Conservation (phyloP, 306 rosid species). For the Rubus parviflorus region DNA sequence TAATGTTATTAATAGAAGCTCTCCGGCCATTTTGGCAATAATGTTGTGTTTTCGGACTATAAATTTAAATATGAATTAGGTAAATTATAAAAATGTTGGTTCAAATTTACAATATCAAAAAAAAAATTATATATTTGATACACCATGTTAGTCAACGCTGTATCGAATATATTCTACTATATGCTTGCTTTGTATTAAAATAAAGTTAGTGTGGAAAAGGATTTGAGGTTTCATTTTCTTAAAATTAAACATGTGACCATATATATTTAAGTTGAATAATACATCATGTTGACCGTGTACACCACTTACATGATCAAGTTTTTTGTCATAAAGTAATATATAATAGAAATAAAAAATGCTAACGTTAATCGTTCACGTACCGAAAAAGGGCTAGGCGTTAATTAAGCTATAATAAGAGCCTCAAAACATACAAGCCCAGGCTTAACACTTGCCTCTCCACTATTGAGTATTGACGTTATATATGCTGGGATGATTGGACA, state of each 20-base stretch:
- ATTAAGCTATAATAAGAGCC: no score
- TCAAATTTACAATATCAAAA: not conserved
- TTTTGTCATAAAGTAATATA: no score
- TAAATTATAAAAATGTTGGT: not conserved
- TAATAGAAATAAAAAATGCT: no score
- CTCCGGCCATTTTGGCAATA: not conserved
- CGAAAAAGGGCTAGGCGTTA: no score
- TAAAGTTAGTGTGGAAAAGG: no score
- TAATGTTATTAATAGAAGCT: not conserved
- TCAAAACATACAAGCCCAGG: not conserved
- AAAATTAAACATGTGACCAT: no score
- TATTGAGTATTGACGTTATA: not conserved
- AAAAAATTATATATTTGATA: not conserved
- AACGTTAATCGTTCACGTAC: no score
- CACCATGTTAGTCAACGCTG: no score
- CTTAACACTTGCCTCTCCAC: not conserved
- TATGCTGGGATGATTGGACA: constrained; percentile 3
- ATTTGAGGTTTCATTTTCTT: no score
- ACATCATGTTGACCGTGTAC: not conserved
- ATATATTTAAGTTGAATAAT: no score
- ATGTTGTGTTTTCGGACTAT: not conserved
- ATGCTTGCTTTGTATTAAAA: not conserved
- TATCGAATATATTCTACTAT: no score
- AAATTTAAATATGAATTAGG: not conserved
- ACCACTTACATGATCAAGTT: no score